These are phyloP conservation scores for Phytopythium sindhum DNA, from an alignment of 352 stramenopile genomes.

Conservation along the genomic window DNA sequence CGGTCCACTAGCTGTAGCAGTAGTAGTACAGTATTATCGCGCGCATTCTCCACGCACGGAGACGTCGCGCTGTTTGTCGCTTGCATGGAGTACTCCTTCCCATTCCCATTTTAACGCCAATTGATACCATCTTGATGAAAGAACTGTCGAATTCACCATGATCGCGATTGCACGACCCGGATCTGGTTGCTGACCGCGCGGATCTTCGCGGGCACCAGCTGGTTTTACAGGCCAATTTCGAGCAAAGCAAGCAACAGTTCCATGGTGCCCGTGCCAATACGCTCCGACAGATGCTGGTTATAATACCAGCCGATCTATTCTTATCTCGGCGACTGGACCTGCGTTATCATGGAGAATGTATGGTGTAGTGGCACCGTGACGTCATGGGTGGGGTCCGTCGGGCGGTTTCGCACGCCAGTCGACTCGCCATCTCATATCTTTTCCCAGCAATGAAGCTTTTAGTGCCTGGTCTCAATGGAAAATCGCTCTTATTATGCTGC, in stretches of 20 bases:
- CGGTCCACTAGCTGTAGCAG: not conserved
- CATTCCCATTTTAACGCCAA: too few relatives aligned
- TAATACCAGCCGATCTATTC: not conserved
- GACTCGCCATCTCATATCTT: not conserved
- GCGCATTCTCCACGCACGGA: not conserved
- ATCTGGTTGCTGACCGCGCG: too few relatives aligned
- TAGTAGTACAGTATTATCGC: constrained; percentile 2
- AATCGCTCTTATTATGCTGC: not conserved
- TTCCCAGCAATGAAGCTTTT: not conserved
- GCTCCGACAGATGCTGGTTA: too few relatives aligned
- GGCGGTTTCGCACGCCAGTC: not conserved
- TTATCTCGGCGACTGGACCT: not conserved
- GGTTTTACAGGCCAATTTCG: not conserved
- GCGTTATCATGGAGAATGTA: too few relatives aligned
- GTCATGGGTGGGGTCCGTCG: not conserved
- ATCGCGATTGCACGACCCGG: too few relatives aligned
- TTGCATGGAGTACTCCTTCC: too few relatives aligned
- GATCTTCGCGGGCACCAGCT: constrained; percentile 1
- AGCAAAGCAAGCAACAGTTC: not conserved
- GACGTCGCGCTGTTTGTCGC: not conserved
- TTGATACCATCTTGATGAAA: too few relatives aligned
- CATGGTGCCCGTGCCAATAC: not conserved
- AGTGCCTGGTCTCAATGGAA: not conserved
- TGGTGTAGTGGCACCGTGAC: not conserved
- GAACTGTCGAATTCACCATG: too few relatives aligned